phyloP scores from a whole-genome alignment of 305 asterid genomes.

The Solanum aculeatissimum region DNA sequence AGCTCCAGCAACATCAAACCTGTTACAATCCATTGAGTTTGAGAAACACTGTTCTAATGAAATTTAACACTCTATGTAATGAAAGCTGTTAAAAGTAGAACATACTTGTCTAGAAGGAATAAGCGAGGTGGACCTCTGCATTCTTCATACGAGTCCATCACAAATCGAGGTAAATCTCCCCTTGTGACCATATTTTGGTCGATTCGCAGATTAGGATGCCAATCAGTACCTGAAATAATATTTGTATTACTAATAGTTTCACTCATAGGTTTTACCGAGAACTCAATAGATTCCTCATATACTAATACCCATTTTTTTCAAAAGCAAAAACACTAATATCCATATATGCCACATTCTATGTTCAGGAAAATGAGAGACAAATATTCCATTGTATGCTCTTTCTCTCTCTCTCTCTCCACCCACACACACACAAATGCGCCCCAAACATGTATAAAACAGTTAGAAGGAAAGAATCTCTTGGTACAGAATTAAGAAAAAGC shows the following conservation, averaged over 20 bases:
- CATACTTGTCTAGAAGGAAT: constrained; percentile 95
- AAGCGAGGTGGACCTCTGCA: constrained; percentile 95
- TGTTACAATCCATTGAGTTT: constrained; percentile 4
- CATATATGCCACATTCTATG: background rate
- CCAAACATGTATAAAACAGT: background rate
- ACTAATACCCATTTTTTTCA: background rate
- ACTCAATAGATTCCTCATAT: background rate
- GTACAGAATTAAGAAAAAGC: background rate
- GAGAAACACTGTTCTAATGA: background rate
- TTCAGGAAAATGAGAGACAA: background rate
- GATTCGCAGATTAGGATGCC: constrained; percentile 61
- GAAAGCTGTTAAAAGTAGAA: background rate
- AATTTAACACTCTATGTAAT: background rate
- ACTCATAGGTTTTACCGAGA: background rate
- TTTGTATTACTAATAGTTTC: background rate
- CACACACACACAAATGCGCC: background rate
- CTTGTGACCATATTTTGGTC: constrained; percentile 55
- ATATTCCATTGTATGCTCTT: background rate
- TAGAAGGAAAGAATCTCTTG: background rate
- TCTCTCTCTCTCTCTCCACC: background rate
- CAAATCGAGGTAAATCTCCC: constrained; percentile 77
- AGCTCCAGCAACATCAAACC: constrained; percentile 93
- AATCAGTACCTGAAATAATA: constrained; percentile 57
- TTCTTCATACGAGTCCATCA: constrained; percentile 95
- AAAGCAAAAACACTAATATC: background rate